These are phyloP conservation scores for Stereocaulon alpinum DNA, from an alignment of 495 filamentous ascomycete species.

Conservation along the genomic window DNA sequence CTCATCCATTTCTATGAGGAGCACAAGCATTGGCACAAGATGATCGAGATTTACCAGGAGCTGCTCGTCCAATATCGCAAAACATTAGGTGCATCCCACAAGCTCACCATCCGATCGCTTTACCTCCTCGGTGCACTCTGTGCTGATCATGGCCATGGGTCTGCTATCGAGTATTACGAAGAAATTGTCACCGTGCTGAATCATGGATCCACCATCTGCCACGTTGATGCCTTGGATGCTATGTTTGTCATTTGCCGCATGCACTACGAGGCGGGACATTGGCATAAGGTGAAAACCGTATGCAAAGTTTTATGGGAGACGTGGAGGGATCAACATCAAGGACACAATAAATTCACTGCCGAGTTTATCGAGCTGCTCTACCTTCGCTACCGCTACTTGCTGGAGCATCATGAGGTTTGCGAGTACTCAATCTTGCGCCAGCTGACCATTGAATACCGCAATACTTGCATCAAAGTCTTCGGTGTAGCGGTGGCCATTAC, in stretches of 20 bases:
- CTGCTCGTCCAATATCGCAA: conserved; percentile 37
- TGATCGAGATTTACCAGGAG: conserved; percentile 37
- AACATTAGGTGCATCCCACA: conserved; percentile 34
- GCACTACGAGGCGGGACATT: conserved; percentile 35
- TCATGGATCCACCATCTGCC: conserved; percentile 29
- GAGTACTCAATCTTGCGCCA: conserved; percentile 36
- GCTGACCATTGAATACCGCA: conserved; percentile 40
- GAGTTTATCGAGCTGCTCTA: conserved; percentile 45
- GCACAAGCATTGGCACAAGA: conserved; percentile 35
- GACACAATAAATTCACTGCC: conserved; percentile 36
- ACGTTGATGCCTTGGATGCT: conserved; percentile 35
- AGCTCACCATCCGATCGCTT: conserved; percentile 35
- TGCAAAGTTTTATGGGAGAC: conserved; percentile 37
- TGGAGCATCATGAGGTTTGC: conserved; percentile 37
- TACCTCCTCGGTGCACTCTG: conserved; percentile 36
- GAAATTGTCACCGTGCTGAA: conserved; percentile 38
- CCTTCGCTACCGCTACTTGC: conserved; percentile 44
- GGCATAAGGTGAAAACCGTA: conserved; percentile 33
- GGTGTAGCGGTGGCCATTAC: conserved; percentile 40
- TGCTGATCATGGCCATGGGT: conserved; percentile 31
- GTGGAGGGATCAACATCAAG: conserved; percentile 29
- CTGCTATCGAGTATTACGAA: conserved; percentile 37
- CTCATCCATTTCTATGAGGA: conserved; percentile 38
- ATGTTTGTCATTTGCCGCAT: conserved; percentile 30
- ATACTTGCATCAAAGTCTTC: conserved; percentile 43